Base-by-base conservation (phyloP, 2,329 filamentous ascomycete species). In the Penicillium sp. region DNA sequence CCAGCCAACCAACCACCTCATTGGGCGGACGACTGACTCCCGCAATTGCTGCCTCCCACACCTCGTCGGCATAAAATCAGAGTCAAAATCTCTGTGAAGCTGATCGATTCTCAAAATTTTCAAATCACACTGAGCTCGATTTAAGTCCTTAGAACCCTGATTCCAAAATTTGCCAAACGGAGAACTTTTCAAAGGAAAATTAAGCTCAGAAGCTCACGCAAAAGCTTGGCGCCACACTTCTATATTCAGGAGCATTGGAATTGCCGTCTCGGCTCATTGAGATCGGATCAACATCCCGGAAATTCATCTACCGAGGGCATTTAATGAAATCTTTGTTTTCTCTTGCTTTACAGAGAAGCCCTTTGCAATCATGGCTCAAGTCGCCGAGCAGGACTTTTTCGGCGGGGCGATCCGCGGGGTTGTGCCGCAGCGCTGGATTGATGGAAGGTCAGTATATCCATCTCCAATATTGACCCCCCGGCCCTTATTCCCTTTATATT, bases 351-450 rank as follows among this genome's bases (percentile, higher is more conserved):
- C 13, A 10, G 11, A 43, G 38, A 11, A 25, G 40, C 51, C 35
- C 6, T 8, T 2, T n/a, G 37, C 26, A 28, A 62, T 14, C n/a
- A 74, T 73, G 71, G 48, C 66, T 26, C 64, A 66, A 59, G 67
- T 68, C 61, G 61, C 63, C 42, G 59, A 71, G 51, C 68, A 71
- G 63, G 69, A 65, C 14, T 71, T 77, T 65, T 78, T 76, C 59
- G 75, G 75, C 56, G 71, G 70, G 37, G 72, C 75, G 53, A 75
- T 78, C 25, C 68, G 68, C 40, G 75, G 73, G 52, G 61, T 70
- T 19, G 70, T 73, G 19, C 75, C 75, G 13, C 62, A 71, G 49
- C 68, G 68, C 42, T 78, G 75, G 75, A 67, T 78, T 8, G 75
- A 78, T 60, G 70, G 68, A 48, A 78, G 75, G 75, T 77, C 33